Evolutionary conservation across 345 rosid species (phyloP), one percentile per base, ranked within the genome.

Genomic region (Xanthoceras sorbifolium): DNA sequence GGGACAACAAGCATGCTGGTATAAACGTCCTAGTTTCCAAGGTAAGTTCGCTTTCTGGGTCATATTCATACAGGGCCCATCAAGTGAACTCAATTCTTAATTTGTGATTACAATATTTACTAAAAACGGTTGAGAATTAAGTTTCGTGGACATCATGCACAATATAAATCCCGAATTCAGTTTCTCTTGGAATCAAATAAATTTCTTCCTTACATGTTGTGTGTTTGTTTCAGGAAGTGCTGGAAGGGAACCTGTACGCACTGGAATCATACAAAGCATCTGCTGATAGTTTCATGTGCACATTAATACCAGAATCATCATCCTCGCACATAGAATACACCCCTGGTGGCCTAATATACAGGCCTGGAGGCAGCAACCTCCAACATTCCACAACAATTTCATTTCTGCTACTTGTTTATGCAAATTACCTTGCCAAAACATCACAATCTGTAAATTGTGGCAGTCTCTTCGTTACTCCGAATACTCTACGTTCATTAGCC

Each of bases 1-100:
- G 99, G 99, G 97, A 96, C 86, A 96, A 96, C 75, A 96, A 96
- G 86, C 93, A 93, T 66, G 97, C 97, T 54, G 99, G 99, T 34
- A 85, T 96, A 75, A 96, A 93, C 52, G 94, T 93, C 74, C 94
- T 96, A 38, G 90, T 96, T 64, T 90, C 99, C 77, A 91, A 92
- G 98, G 99, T 90, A 75, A 78, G 72, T 22, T 22, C 18, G 6
- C 11, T 59, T 55, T n/a, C 9, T 26, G 17, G 20, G 18, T 46
- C 3, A 4, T 46, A 12, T 46, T 46, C 18, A 2, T 38, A 38
- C n/a, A n/a, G n/a, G n/a, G n/a, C n/a, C n/a, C n/a, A n/a, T n/a
- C n/a, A n/a, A n/a, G n/a, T n/a, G n/a, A n/a, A n/a, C n/a, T n/a
- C n/a, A n/a, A n/a, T n/a, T n/a, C n/a, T n/a, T n/a, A n/a, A n/a